Evolutionary conservation across 2,329 filamentous ascomycete genomes (phyloP).

Genomic region (Blumeria graminis): DNA sequence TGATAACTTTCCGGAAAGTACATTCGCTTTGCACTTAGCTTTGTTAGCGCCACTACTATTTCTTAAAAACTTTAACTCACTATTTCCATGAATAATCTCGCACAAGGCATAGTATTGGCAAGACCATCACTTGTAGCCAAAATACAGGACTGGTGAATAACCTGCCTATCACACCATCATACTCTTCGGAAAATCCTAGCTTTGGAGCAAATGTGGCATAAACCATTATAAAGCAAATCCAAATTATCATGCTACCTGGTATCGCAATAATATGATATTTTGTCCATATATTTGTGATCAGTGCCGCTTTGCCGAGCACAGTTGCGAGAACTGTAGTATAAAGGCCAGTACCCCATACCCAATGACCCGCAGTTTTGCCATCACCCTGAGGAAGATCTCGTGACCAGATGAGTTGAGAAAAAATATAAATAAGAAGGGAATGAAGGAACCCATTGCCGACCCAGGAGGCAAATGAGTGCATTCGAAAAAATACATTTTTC

Average conservation of each 20-base stretch:
- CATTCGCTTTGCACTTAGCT: slow-evolving; percentile 54
- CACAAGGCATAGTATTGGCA: slow-evolving; percentile 61
- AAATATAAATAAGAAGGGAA: slow-evolving; percentile 77
- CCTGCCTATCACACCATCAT: slow-evolving; percentile 57
- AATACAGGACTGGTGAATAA: slow-evolving; percentile 66
- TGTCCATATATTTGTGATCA: slow-evolving; percentile 95
- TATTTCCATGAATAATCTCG: slow-evolving; percentile 96
- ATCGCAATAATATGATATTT: slow-evolving; percentile 95
- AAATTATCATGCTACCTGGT: slow-evolving; percentile 74
- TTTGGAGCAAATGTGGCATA: slow-evolving; percentile 75
- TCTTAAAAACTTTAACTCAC: slow-evolving; percentile 14
- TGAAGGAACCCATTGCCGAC: slow-evolving; percentile 89
- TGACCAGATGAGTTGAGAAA: slow-evolving; percentile 58
- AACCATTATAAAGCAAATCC: slow-evolving; percentile 71
- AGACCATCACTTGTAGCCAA: slow-evolving; percentile 67
- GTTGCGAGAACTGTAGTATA: slow-evolving; percentile 89
- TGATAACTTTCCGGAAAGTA: slow-evolving; percentile 91
- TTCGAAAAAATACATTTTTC: slow-evolving; percentile 77
- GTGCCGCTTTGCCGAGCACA: slow-evolving; percentile 77
- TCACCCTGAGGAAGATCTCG: slow-evolving; percentile 56
- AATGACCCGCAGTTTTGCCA: slow-evolving; percentile 70
- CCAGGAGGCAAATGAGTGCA: slow-evolving; percentile 84
- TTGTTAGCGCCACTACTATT: slow-evolving; percentile 6
- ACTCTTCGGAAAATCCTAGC: slow-evolving; percentile 59
- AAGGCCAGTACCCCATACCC: slow-evolving; percentile 91